phyloP scores from a whole-genome alignment of 108 stramenopile species.

The Conticribra weissflogii region DNA sequence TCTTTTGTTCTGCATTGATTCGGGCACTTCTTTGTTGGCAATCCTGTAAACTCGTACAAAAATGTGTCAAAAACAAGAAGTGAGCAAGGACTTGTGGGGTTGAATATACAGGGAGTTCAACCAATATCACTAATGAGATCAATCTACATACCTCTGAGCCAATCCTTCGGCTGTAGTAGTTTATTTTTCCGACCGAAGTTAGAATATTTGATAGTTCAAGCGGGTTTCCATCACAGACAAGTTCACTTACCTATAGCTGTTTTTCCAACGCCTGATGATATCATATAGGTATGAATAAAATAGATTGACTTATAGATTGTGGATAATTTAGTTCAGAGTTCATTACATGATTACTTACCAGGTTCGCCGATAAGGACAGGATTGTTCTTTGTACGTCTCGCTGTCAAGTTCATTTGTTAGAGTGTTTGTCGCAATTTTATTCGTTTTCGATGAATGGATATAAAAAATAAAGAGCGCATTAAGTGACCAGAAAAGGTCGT shows the following conservation, averaged over 20 bases:
- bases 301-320: no score
- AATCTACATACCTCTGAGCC: conserved; percentile 54
- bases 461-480: neutral
- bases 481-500: neutral
- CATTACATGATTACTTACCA: no score
- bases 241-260: conserved; percentile 60
- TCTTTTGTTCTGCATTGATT: conserved; percentile 75
- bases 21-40: conserved; percentile 70
- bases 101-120: neutral
- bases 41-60: conserved; percentile 27
- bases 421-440: neutral
- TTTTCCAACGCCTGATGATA: conserved; percentile 46
- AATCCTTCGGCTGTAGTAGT: conserved; percentile 64
- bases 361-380: conserved; percentile 94
- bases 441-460: neutral
- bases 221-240: neutral
- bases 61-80: no score
- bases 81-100: no score
- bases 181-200: neutral
- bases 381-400: conserved; percentile 94
- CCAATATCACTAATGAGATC: neutral
- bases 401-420: conserved; percentile 11
- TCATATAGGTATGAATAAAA: no score
- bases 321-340: no score
- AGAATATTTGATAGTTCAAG: neutral